Evolutionary conservation across 768 basidiomycete species (phyloP), one percentile per base, ranked within the genome.

Genomic region (Pleurotus tuber-regium): DNA sequence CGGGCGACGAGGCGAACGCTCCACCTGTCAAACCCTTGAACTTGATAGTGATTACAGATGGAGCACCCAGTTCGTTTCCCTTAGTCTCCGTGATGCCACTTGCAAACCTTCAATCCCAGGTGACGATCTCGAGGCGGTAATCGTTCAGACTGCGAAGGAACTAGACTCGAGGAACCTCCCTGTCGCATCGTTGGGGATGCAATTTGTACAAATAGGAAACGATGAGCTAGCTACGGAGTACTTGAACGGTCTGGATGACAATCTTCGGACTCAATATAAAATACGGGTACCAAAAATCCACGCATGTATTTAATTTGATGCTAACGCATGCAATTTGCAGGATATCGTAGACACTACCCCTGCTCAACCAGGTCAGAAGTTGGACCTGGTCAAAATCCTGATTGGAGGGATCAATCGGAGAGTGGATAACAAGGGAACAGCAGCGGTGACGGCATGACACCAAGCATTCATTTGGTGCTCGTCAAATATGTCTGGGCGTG

Each of bases 271-370:
- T 0, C 61, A 52, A 3, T 67, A 78, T 59, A 59, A 66, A n/a
- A 65, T 80, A 14, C 67, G 80, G 35, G 76, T 79, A 31, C 29
- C 24, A 54, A 43, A 73, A 54, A 2, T 23, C 26, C 11, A 25
- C 41, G 23, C 16, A 28, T 26, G 6, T 33, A 12, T 43, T 35
- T 18, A 35, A 18, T 18, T 36, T 31, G 29, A 4, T 25, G 10
- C 36, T 47, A 12, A 53, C n/a, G 14, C 7, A 23, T 53, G 33
- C 3, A 50, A 36, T 39, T 10, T 4, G 42, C 46, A 82, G 72
- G 84, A 87, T 61, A 87, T 87, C 25, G 82, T 87, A 1, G 86
- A 87, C 59, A 86, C 83, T 1, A 82, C 81, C 1, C 74, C 48
- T 5, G 48, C 74, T 6, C 80, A 73, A 51, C 61, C 63, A 2